Percentiles rank a stretch among this genome's conserved stretches.
Evolutionary conservation across 768 basidiomycete species (phyloP).

Genomic region (Pisolithus marmoratus): DNA sequence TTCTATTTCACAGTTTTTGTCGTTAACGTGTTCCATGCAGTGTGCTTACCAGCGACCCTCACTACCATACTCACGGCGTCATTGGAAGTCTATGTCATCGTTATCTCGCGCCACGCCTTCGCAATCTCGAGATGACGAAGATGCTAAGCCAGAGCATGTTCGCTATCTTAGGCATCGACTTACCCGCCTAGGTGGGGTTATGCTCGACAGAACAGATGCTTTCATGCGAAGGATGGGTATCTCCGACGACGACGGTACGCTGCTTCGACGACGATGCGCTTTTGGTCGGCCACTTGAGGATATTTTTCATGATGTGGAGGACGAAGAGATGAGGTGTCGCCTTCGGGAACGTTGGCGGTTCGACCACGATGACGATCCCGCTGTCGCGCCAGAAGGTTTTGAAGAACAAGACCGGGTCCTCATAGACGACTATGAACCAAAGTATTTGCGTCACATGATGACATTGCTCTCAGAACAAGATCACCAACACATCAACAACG

Average conservation of each 20-base stretch:
- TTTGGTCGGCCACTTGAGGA: slow-evolving; percentile 25
- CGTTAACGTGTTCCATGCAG: slow-evolving; percentile 31
- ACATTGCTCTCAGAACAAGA: slow-evolving; percentile 53
- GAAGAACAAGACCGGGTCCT: slow-evolving; percentile 67
- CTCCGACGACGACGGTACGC: slow-evolving; percentile 1
- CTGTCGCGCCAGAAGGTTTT: slow-evolving; percentile 48
- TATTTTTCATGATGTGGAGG: slow-evolving; percentile 20
- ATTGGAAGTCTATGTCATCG: slow-evolving; percentile 59
- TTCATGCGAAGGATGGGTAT: slow-evolving; percentile 22
- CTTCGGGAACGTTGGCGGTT: slow-evolving; percentile 62
- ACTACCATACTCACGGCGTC: slow-evolving; percentile 50
- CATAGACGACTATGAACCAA: slow-evolving; percentile 65
- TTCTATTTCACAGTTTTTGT: background rate
- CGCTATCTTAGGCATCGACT: slow-evolving; percentile 58
- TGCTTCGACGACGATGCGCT: slow-evolving; percentile 3
- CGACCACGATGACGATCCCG: slow-evolving; percentile 58
- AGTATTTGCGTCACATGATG: slow-evolving; percentile 54
- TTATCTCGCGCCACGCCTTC: slow-evolving; percentile 23
- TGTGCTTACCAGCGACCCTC: slow-evolving; percentile 66
- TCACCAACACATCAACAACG: slow-evolving; percentile 42
- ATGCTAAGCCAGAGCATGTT: slow-evolving; percentile 17
- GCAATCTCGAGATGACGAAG: slow-evolving; percentile 22
- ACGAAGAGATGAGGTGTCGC: slow-evolving; percentile 37
- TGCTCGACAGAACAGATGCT: slow-evolving; percentile 63
- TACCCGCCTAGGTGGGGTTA: slow-evolving; percentile 77